Conservation (phyloP, 805 yeast genomes). For the Allodekkera sacchari region DNA sequence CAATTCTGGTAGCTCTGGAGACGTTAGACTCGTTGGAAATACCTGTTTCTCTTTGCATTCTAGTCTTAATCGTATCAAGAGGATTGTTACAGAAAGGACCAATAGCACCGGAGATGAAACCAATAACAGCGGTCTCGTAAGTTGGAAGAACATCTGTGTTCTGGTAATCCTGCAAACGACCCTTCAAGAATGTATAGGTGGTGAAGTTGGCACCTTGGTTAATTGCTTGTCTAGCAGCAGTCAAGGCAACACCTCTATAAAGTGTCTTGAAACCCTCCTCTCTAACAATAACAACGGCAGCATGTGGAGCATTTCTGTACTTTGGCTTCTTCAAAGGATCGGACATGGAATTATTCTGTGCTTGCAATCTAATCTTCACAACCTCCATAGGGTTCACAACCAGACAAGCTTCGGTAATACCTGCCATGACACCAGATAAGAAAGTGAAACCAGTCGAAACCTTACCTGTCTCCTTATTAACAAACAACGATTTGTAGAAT, state of each 20-base stretch:
- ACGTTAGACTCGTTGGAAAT: conserved; percentile 57
- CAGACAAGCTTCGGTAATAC: conserved; percentile 88
- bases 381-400: conserved; percentile 98
- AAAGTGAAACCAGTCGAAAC: conserved; percentile 72
- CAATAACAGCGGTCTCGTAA: conserved; percentile 90
- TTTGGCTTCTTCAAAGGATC: conserved; percentile 73
- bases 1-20: conserved; percentile 73
- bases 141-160: conserved; percentile 59
- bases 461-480: conserved; percentile 49
- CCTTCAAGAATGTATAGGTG: conserved; percentile 80
- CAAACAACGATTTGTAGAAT: conserved; percentile 65
- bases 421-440: conserved; percentile 94
- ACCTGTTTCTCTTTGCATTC: conserved; percentile 86
- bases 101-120: conserved; percentile 89
- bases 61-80: conserved; percentile 90
- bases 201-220: conserved; percentile 98
- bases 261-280: conserved; percentile 89
- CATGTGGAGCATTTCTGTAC: conserved; percentile 90
- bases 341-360: conserved; percentile 87
- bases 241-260: conserved; percentile 90
- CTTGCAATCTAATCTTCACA: conserved; percentile 91
- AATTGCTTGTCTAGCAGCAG: conserved; percentile 97
- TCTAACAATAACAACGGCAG: conserved; percentile 69
- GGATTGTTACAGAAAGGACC: conserved; percentile 99
- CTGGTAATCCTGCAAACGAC: conserved; percentile 56